These are phyloP conservation scores for Cladosporium sp. DNA, from an alignment of 2,329 filamentous ascomycete genomes.

Conservation along the genomic window DNA sequence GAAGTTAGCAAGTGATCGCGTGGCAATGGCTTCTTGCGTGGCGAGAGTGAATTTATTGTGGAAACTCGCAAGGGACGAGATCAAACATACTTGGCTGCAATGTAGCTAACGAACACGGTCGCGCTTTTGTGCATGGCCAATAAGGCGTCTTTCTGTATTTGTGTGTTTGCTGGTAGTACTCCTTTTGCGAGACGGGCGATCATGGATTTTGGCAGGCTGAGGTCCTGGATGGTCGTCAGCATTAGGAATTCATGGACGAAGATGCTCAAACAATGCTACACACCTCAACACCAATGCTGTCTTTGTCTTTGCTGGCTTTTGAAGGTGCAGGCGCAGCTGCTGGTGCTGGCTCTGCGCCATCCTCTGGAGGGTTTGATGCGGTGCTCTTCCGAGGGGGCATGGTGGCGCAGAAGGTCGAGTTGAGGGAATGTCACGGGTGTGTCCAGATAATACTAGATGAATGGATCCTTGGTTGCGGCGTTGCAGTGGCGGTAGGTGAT, in stretches of 20 bases:
- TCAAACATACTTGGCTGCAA: slow-evolving; percentile 67
- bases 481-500: too few relatives aligned
- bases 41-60: too few relatives aligned
- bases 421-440: too few relatives aligned
- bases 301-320: slow-evolving; percentile 26
- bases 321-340: slow-evolving; percentile 19
- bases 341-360: slow-evolving; percentile 24
- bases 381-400: slow-evolving; percentile 49
- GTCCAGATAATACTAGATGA: too few relatives aligned
- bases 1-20: background rate
- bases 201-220: slow-evolving; percentile 75
- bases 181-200: slow-evolving; percentile 76
- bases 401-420: background rate
- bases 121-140: slow-evolving; percentile 76
- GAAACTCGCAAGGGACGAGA: too few relatives aligned
- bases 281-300: slow-evolving; percentile 44
- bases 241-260: background rate
- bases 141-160: slow-evolving; percentile 78
- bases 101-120: slow-evolving; percentile 78
- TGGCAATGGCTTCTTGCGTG: too few relatives aligned
- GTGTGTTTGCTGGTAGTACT: slow-evolving; percentile 73
- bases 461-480: too few relatives aligned
- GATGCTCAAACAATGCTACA: background rate
- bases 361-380: slow-evolving; percentile 26
- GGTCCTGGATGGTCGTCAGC: slow-evolving; percentile 51